These are phyloP conservation scores for Tylopilus balloui DNA, from an alignment of 768 basidiomycete genomes.

Conservation along the genomic window DNA sequence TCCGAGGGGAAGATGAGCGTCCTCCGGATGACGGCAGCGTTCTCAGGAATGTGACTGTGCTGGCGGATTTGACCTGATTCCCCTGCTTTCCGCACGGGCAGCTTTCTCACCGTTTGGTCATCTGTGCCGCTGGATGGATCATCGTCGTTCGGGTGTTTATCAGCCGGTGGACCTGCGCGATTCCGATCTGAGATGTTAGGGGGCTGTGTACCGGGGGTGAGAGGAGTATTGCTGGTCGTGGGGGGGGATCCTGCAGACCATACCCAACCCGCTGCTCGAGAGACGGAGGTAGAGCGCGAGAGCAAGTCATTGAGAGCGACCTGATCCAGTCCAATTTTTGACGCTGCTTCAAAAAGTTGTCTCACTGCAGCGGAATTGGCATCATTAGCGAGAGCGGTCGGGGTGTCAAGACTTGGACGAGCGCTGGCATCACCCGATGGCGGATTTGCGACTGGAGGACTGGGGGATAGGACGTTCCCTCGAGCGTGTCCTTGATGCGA, in stretches of 20 bases:
- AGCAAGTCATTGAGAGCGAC: conserved; percentile 65
- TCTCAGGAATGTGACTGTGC: conserved; percentile 35
- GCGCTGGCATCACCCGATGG: conserved; percentile 13
- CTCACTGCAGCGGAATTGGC: conserved; percentile 53
- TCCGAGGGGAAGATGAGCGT: conserved; percentile 80
- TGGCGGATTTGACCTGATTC: conserved; percentile 26
- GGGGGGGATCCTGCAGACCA: conserved; percentile 27
- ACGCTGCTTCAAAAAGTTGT: conserved; percentile 74
- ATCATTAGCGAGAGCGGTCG: conserved; percentile 23
- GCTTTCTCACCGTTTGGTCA: conserved; percentile 28
- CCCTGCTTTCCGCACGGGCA: conserved; percentile 20
- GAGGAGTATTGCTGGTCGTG: conserved; percentile 9
- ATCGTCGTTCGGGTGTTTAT: conserved; percentile 28
- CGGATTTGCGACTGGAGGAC: conserved; percentile 10
- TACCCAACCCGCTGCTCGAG: conserved; percentile 46
- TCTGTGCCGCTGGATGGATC: conserved; percentile 29
- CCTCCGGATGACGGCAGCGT: conserved; percentile 59
- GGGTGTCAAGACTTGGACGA: conserved; percentile 25
- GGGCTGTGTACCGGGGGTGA: conserved; percentile 22
- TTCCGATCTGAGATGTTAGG: conserved; percentile 10
- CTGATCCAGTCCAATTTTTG: conserved; percentile 71
- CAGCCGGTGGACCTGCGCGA: conserved; percentile 18
- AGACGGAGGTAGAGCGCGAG: conserved; percentile 64
- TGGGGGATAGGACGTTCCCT: conserved; percentile 29
- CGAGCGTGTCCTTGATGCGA: conserved; percentile 31